phyloP scores from a whole-genome alignment of 2,329 filamentous ascomycete genomes.

The Gaeumannomyces sp. region DNA sequence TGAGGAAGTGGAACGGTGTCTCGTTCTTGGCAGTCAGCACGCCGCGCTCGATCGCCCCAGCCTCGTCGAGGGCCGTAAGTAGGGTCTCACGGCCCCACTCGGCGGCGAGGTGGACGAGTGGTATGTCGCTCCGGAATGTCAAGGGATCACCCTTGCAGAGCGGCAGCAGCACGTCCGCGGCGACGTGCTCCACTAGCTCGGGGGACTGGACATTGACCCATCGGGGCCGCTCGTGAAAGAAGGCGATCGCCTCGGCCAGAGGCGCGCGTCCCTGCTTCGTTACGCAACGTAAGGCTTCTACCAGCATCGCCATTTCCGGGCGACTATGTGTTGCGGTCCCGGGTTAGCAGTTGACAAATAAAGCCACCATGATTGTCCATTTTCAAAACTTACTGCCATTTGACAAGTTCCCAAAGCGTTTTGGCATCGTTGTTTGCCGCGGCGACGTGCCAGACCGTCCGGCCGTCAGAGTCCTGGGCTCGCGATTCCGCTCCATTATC shows the following conservation, averaged over 20 bases:
- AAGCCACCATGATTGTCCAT: neutral
- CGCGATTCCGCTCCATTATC: neutral
- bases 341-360: neutral
- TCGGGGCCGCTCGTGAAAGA: neutral
- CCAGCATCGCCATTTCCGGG: neutral
- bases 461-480: slow-evolving; percentile 2
- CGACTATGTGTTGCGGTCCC: neutral
- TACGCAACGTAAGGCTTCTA: neutral
- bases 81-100: neutral
- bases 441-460: slow-evolving; percentile 4
- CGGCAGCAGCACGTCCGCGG: neutral
- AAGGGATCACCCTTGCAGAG: neutral
- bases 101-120: neutral
- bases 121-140: slow-evolving; percentile 2
- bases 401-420: neutral
- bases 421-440: slow-evolving; percentile 2
- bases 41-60: neutral
- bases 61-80: neutral
- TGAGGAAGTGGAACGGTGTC: slow-evolving; percentile 6
- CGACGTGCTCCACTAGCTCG: neutral
- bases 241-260: slow-evolving; percentile 3
- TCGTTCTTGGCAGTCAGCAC: neutral
- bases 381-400: neutral
- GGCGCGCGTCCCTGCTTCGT: slow-evolving; percentile 1
- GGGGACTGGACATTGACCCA: neutral